Base-by-base conservation (phyloP, 225 moss, liverwort and hornwort genomes). In the Anthoceros angustus region DNA sequence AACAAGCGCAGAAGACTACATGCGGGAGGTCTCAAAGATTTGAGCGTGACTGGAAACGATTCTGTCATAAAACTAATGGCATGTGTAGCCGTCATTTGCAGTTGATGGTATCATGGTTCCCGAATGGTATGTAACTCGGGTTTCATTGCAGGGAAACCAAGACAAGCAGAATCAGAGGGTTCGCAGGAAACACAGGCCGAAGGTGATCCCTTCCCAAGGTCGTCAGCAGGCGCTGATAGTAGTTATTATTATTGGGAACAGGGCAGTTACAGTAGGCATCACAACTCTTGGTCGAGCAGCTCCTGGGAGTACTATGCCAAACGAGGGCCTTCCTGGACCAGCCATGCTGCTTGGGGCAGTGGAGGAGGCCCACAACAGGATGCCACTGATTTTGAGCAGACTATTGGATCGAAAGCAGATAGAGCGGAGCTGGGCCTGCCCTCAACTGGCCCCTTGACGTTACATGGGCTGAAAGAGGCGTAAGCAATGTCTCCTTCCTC, bases 371-470 rank as follows among this genome's bases (percentile, higher is more conserved):
- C 8, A 23, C 6, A 23, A 55, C n/a, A 55, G 55, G n/a, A 55
- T 18, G 4, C 55, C 5, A 9, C 7, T 23, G 7, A 18, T 8
- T 55, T 7, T 18, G n/a, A 15, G 55, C 12, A 55, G 23, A 55
- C 23, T 32, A 32, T 32, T 32, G 32, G 55, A 18, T 55, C 14
- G 14, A 7, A 18, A 15, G 18, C 55, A 55, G 55, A 55, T 55
- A 55, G 55, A 55, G 55, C 14, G 55, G 55, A 55, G 55, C 23
- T 55, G 55, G 55, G 55, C 18, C 23, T 55, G 55, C n/a, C 55
- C 14, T 23, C 55, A 15, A 20, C 55, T 7, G 55, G 55, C 6
- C 55, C 55, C 14, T 23, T 55, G 10, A 55, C 55, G 23, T 7
- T 23, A 9, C 5, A 8, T 18, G 14, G 18, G 5, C 5, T 55